Conservation (phyloP, 768 basidiomycete species). For the Calocera viscosa region DNA sequence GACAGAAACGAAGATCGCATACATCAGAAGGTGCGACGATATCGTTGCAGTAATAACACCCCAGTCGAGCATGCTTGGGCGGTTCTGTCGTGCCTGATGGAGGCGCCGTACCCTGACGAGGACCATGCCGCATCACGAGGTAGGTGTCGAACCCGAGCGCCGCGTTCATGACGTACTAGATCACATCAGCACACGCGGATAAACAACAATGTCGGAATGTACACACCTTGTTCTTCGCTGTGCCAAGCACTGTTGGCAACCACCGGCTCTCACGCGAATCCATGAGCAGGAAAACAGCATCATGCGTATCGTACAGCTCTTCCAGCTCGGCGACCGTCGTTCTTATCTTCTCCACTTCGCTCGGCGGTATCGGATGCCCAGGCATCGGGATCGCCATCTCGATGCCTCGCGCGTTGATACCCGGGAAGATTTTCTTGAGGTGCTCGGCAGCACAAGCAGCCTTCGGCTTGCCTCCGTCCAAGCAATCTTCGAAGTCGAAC, state of each 20-base stretch:
- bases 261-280: slow-evolving; percentile 96
- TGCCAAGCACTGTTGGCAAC: slow-evolving; percentile 83
- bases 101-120: slow-evolving; percentile 33
- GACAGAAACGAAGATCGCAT: no score
- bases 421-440: slow-evolving; percentile 82
- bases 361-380: slow-evolving; percentile 74
- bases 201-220: neutral
- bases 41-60: slow-evolving; percentile 98
- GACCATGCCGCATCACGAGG: slow-evolving; percentile 93
- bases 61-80: slow-evolving; percentile 36
- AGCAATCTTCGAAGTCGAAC: slow-evolving; percentile 88
- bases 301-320: slow-evolving; percentile 67
- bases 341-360: slow-evolving; percentile 43
- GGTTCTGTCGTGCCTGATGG: neutral
- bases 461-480: slow-evolving; percentile 87
- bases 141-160: slow-evolving; percentile 93
- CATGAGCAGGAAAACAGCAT: slow-evolving; percentile 88
- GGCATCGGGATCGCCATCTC: slow-evolving; percentile 89
- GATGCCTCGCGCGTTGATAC: slow-evolving; percentile 71
- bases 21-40: slow-evolving; percentile 94
- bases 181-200: neutral
- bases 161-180: slow-evolving; percentile 80
- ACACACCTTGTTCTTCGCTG: slow-evolving; percentile 68
- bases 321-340: slow-evolving; percentile 65
- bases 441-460: slow-evolving; percentile 78